These are phyloP conservation scores for Lasiosphaeria miniovina DNA, from an alignment of 495 filamentous ascomycete species.

Conservation along the genomic window DNA sequence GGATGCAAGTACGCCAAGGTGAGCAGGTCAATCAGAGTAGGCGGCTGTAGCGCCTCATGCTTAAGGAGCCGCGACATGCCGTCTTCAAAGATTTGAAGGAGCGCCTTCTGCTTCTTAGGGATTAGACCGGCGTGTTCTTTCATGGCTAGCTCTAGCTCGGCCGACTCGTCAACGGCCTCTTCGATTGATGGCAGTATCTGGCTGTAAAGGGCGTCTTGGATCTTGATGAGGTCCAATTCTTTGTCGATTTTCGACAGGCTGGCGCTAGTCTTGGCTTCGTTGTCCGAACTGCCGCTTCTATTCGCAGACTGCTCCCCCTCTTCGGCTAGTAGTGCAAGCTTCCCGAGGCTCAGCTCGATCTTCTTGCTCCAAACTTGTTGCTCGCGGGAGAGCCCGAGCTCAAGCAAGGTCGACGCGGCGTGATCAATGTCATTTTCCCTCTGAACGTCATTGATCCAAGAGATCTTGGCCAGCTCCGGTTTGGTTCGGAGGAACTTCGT, in stretches of 20 bases:
- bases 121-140: conserved; percentile 59
- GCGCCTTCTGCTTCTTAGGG: conserved; percentile 58
- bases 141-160: conserved; percentile 70
- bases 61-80: conserved; percentile 63
- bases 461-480: conserved; percentile 67
- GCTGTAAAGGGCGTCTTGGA: conserved; percentile 71
- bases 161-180: conserved; percentile 71
- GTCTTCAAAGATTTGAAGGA: conserved; percentile 61
- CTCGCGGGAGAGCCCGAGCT: conserved; percentile 63
- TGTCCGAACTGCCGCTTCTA: conserved; percentile 30
- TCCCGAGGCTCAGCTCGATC: conserved; percentile 83
- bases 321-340: conserved; percentile 70
- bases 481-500: conserved; percentile 72
- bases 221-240: conserved; percentile 59
- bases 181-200: conserved; percentile 53
- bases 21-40: conserved; percentile 74
- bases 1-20: conserved; percentile 61
- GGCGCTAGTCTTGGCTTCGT: conserved; percentile 28
- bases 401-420: conserved; percentile 64
- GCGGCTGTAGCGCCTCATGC: conserved; percentile 62
- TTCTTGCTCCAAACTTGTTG: conserved; percentile 83
- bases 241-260: conserved; percentile 52
- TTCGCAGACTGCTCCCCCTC: conserved; percentile 32
- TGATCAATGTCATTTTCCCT: conserved; percentile 66
- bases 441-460: conserved; percentile 90